Base-by-base conservation (phyloP, 768 basidiomycete genomes). In the Fistulinella prunicolor region DNA sequence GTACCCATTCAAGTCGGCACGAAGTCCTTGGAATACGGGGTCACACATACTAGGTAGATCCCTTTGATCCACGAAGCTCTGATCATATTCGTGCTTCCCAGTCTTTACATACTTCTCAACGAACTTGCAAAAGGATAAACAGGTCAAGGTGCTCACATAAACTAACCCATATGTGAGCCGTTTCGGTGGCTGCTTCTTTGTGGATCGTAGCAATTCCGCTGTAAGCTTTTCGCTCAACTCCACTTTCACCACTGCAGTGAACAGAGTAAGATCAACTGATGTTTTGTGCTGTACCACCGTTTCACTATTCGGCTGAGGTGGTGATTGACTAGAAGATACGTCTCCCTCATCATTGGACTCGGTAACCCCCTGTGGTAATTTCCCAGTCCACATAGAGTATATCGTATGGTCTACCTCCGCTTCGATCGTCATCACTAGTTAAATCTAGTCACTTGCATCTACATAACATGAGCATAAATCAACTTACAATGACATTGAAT, bases 81-180 rank as follows among this genome's bases (percentile, higher is more conserved):
- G 35, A 36, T 36, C 35, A 36, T 36, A 36, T 16, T 36, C 35
- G 17, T 36, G 12, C 17, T 36, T 36, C 7, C 35, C 35, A 10
- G 35, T 36, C 35, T 36, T 17, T 36, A 38, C 22, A 64, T 50
- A 4, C 53, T 59, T n/a, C n/a, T n/a, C n/a, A n/a, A 8, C 69
- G 55, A 13, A 50, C 44, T 16, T 16, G 21, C 3, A n/a, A 63
- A 51, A 30, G 29, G 44, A 22, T 12, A 22, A 23, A 19, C 37
- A 7, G 5, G n/a, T 20, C 3, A 28, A 24, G 19, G 22, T n/a
- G 37, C 35, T 7, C 35, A 36, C 35, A 19, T 36, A 36, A 17
- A 36, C 17, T 10, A 36, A 36, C 4, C 17, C 35, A 19, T 36
- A 36, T 19, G 5, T 36, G 35, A 36, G 35, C 17, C 35, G 35